Conservation (phyloP, 352 stramenopile species). For the Globisporangium recalcitrans region DNA sequence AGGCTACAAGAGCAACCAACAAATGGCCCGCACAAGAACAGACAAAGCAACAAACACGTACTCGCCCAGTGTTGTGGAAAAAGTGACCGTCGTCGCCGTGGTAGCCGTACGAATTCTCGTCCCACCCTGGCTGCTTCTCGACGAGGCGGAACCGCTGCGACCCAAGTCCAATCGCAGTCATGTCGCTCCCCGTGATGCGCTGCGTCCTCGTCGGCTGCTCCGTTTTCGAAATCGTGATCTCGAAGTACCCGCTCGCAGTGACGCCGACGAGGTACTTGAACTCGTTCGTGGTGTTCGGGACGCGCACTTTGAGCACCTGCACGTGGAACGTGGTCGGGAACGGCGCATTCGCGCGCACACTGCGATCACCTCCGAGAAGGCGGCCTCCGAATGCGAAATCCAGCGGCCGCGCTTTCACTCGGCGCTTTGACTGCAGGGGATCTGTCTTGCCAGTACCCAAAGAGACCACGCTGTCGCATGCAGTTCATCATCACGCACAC, state of each 20-base stretch:
- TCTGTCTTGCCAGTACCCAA: constrained; percentile 14
- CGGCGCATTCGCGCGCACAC: constrained; percentile 60
- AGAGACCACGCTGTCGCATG: constrained; percentile 27
- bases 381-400: constrained; percentile 52
- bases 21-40: constrained; percentile 18
- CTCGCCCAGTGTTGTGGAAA: constrained; percentile 48
- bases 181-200: constrained; percentile 23
- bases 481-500: constrained; percentile 2
- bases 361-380: constrained; percentile 55
- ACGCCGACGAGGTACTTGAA: constrained; percentile 45
- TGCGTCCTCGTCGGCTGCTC: constrained; percentile 9
- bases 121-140: constrained; percentile 69
- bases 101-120: constrained; percentile 57
- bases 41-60: constrained; percentile 25
- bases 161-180: constrained; percentile 64
- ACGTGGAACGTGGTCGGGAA: constrained; percentile 58
- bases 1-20: constrained; percentile 22
- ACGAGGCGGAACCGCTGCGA: constrained; percentile 48
- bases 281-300: constrained; percentile 11
- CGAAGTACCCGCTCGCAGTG: constrained; percentile 64
- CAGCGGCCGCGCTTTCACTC: constrained; percentile 10
- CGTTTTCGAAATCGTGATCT: constrained; percentile 49
- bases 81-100: constrained; percentile 73
- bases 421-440: background rate
- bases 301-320: constrained; percentile 37